Evolutionary conservation across 441 rosid species (phyloP).

Genomic region (Pelargonium myrrhifolium): DNA sequence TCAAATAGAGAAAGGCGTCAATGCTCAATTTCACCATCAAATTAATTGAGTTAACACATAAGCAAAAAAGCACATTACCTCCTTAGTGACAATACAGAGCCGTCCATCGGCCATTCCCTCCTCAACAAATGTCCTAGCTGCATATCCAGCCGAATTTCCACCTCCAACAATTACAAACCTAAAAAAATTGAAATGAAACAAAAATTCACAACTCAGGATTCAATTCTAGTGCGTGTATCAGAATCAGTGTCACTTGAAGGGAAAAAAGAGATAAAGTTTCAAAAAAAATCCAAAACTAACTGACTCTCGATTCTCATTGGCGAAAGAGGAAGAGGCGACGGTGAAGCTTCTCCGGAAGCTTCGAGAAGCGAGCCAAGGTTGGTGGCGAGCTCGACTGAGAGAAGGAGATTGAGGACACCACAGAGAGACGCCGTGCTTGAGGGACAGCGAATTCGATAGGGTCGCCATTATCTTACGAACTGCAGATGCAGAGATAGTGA

Average conservation of each 20-base stretch:
- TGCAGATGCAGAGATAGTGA: slow-evolving; percentile 20
- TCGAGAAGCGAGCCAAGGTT: slow-evolving; percentile 33
- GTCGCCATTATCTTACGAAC: slow-evolving; percentile 55
- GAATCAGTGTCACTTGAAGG: neutral
- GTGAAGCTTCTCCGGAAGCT: slow-evolving; percentile 40
- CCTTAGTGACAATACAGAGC: slow-evolving; percentile 81
- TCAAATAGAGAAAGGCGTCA: neutral
- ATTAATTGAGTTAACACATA: slow-evolving; percentile 7
- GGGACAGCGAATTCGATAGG: slow-evolving; percentile 38
- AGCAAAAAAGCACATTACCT: slow-evolving; percentile 35
- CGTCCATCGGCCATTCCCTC: slow-evolving; percentile 86
- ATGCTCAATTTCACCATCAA: neutral
- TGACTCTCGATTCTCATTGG: slow-evolving; percentile 83
- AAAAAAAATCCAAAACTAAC: slow-evolving; percentile 18
- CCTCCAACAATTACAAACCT: slow-evolving; percentile 93
- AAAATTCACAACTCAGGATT: neutral
- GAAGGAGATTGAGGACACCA: slow-evolving; percentile 47
- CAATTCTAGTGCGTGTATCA: neutral
- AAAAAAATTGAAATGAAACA: slow-evolving; percentile 5
- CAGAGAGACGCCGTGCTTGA: slow-evolving; percentile 51
- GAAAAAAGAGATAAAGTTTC: neutral
- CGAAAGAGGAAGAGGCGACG: slow-evolving; percentile 50
- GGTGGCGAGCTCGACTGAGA: slow-evolving; percentile 32
- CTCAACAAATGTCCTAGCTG: slow-evolving; percentile 82
- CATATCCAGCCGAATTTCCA: slow-evolving; percentile 93